phyloP scores from a whole-genome alignment of 1,284 basidiomycete genomes.

The Boletellus sp. region DNA sequence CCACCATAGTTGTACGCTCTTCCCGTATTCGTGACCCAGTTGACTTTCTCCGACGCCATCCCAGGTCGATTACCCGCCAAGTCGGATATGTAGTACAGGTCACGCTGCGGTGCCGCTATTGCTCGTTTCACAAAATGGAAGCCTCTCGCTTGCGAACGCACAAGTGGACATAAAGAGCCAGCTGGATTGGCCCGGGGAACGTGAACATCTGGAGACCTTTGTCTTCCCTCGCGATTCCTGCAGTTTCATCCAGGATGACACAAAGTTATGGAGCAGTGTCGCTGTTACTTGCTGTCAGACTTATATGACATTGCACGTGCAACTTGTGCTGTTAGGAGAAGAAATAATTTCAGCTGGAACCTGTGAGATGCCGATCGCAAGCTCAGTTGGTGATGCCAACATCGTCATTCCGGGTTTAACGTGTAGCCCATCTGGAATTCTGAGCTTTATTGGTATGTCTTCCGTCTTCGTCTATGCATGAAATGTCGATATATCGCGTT shows the following conservation, averaged over 20 bases:
- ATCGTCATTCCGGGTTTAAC: constrained; percentile 16
- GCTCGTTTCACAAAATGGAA: constrained; percentile 44
- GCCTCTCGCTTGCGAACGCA: constrained; percentile 42
- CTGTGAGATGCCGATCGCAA: constrained; percentile 23
- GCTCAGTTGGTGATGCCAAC: neutral
- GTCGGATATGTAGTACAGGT: constrained; percentile 44
- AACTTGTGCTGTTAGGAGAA: constrained; percentile 20
- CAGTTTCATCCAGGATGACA: constrained; percentile 40
- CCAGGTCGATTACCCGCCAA: constrained; percentile 45
- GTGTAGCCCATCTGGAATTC: constrained; percentile 27
- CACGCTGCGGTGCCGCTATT: constrained; percentile 42
- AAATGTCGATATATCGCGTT: constrained; percentile 3
- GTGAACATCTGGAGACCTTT: constrained; percentile 41
- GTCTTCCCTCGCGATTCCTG: constrained; percentile 43
- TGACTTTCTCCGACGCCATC: constrained; percentile 22
- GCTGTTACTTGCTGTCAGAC: constrained; percentile 22
- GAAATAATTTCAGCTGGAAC: constrained; percentile 14
- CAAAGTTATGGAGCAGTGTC: constrained; percentile 1
- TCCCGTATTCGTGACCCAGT: constrained; percentile 1
- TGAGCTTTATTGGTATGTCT: constrained; percentile 31
- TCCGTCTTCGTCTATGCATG: neutral
- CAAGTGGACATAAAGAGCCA: constrained; percentile 42
- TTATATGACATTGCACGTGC: constrained; percentile 16
- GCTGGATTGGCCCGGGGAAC: constrained; percentile 28
- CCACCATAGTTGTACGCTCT: constrained; percentile 42